Percentiles rank a stretch among this genome's conserved stretches.
These are phyloP conservation scores for Jaltomata sinuosa DNA, from an alignment of 257 asterid species.

Conservation along the genomic window DNA sequence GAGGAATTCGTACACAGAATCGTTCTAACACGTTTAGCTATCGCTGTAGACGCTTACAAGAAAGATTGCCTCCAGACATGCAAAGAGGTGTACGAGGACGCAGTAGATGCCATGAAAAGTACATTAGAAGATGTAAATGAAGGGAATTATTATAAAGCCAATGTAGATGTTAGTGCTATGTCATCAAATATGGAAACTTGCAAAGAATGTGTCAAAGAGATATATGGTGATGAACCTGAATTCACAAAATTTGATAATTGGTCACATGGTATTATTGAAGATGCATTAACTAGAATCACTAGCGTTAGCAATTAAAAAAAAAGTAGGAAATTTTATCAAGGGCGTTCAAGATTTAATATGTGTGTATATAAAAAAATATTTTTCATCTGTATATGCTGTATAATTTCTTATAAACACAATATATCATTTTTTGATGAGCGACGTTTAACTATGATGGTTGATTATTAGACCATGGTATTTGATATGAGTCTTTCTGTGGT, in stretches of 20 bases:
- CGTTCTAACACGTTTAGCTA: constrained; percentile 5
- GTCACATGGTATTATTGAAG: background rate
- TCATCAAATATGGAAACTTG: background rate
- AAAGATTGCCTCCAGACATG: constrained; percentile 16
- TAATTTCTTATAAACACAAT: too few relatives aligned
- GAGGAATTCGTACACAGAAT: constrained; percentile 12
- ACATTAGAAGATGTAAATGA: constrained; percentile 12
- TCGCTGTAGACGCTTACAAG: background rate
- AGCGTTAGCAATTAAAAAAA: background rate
- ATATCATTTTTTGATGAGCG: too few relatives aligned
- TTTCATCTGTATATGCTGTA: too few relatives aligned
- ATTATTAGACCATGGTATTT: too few relatives aligned
- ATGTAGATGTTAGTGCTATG: constrained; percentile 19
- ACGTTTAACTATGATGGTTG: too few relatives aligned
- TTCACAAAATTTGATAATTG: background rate
- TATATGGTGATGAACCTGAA: background rate
- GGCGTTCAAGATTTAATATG: background rate
- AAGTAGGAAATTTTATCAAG: background rate
- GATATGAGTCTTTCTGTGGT: too few relatives aligned
- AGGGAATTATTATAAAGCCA: constrained; percentile 26
- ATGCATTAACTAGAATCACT: background rate
- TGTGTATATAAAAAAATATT: too few relatives aligned
- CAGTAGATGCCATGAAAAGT: constrained; percentile 17
- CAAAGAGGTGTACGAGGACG: constrained; percentile 18
- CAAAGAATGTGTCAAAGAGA: background rate